Base-by-base conservation (phyloP, 2,329 filamentous ascomycete species). In the Aspergillus neotritici region DNA sequence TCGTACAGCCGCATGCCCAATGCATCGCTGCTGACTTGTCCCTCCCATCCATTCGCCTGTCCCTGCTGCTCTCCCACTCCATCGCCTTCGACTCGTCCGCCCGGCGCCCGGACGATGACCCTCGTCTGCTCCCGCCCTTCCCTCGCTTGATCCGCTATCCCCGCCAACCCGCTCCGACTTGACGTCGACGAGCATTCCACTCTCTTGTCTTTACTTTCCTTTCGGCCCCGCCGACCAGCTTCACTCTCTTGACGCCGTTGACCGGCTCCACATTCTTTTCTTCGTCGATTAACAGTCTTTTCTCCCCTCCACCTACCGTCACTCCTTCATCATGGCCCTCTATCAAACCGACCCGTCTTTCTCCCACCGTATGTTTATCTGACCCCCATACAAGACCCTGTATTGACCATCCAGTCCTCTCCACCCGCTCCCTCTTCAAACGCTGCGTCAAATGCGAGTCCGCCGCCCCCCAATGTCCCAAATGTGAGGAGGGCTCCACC, bases 401-500 rank as follows among this genome's bases (percentile, higher is more conserved):
- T 31, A 30, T 28, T 29, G 10, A 34, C 16, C 3, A 31, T 34
- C 30, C 25, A 48, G 56, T 47, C 28, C 40, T 60, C 16, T 49
- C 47, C 40, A 46, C 49, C 34, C 56, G 51, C 39, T 57, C 62
- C 33, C 39, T 62, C 48, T 61, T 61, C 49, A 56, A 62, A 51
- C 56, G 60, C 37, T 86, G 83, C 61, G 69, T 82, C 38, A 58
- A 72, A 53, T 86, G 83, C 61, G 70, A 73, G 8, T 52, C 65
- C 7, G 56, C 60, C 31, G 66, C 70, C 6, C 80, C 80, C 3
- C 66, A 72, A 15, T 86, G 83, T 61, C 79, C 80, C n/a, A 47
- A 62, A n/a, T 86, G 83, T 60, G 59, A 66, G 1, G 50, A 60
- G 4, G 73, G 71, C 55, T 65, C 80, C 54, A 73, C 76, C 46